A percentile compares a stretch with the other conserved stretches of the same genome.
phyloP scores from a whole-genome alignment of 179 eudicot genomes.

The Silene coronaria region DNA sequence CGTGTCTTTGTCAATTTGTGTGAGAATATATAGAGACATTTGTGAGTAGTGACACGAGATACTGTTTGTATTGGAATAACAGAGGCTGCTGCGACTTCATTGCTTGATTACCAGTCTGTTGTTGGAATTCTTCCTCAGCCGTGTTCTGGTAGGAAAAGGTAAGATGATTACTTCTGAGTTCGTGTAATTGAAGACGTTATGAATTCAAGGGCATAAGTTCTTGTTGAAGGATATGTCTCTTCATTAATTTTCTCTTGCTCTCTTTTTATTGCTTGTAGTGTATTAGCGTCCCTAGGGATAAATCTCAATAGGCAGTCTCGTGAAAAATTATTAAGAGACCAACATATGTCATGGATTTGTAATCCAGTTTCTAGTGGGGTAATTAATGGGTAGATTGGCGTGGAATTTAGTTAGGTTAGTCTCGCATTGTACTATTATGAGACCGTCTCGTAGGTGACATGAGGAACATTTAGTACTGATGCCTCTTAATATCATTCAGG shows the following conservation, averaged over 20 bases:
- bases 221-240: background rate
- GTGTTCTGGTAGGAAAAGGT: slow-evolving; percentile 73
- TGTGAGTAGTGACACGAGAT: slow-evolving; percentile 16
- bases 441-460: background rate
- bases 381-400: background rate
- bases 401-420: background rate
- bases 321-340: background rate
- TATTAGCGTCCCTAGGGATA: background rate
- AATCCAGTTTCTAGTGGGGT: background rate
- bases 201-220: slow-evolving; percentile 17
- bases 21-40: background rate
- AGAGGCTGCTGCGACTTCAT: slow-evolving; percentile 71
- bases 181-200: slow-evolving; percentile 11
- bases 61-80: slow-evolving; percentile 28
- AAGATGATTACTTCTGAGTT: slow-evolving; percentile 25
- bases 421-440: background rate
- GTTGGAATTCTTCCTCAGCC: slow-evolving; percentile 95
- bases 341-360: background rate
- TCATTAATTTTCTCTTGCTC: background rate
- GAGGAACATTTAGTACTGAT: background rate
- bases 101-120: slow-evolving; percentile 52
- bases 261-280: background rate
- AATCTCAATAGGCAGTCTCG: background rate
- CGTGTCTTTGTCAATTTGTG: background rate
- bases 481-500: background rate